These are phyloP conservation scores for Pinus taeda DNA, from an alignment of 75 land plant genomes.

Conservation along the genomic window DNA sequence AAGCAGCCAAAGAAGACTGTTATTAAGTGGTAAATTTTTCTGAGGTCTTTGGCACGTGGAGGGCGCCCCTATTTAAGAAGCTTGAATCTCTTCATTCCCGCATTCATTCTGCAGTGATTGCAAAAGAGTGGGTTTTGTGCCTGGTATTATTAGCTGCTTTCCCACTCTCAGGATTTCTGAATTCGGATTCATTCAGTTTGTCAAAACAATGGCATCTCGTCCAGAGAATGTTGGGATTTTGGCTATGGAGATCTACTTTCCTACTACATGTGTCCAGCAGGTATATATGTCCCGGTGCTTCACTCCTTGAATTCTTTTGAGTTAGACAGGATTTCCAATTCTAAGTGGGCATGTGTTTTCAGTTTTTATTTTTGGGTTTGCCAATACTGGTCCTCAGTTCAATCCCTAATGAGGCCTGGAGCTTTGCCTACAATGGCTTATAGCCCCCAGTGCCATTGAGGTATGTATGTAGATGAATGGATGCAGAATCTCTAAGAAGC, in stretches of 20 bases:
- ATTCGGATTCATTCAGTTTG: background rate
- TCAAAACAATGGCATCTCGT: constrained; percentile 27
- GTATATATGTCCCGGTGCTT: constrained; percentile 21
- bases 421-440: background rate
- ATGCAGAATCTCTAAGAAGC: too few relatives aligned
- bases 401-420: background rate
- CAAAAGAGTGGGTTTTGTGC: background rate
- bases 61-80: background rate
- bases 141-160: background rate
- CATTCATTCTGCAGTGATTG: background rate
- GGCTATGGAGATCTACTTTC: constrained; percentile 97
- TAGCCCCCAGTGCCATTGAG: background rate
- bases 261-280: constrained; percentile 83
- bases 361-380: background rate
- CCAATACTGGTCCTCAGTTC: background rate
- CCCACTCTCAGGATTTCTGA: background rate
- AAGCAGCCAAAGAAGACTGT: too few relatives aligned
- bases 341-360: background rate
- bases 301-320: background rate
- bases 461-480: too few relatives aligned
- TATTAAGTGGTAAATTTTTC: background rate
- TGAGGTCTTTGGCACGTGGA: background rate
- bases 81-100: too few relatives aligned
- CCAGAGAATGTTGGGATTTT: constrained; percentile 81
- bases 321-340: background rate